Conservation (phyloP, 2,329 filamentous ascomycete species). For the Fusarium sp. region DNA sequence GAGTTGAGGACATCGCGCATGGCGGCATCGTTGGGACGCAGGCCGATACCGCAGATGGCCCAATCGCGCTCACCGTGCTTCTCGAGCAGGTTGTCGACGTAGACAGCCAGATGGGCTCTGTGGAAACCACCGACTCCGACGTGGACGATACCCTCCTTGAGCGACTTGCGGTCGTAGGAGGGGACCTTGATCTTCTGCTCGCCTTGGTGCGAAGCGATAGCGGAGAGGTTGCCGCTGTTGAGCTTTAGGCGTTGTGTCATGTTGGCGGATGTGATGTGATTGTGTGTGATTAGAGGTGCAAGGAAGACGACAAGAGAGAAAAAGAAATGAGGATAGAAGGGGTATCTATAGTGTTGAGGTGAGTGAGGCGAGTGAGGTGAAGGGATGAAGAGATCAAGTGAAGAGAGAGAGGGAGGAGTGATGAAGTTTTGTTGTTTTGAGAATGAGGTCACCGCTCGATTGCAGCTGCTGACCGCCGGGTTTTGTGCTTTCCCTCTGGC, state of each 20-base stretch:
- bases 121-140: conserved; percentile 68
- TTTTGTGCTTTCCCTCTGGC: conserved; percentile 30
- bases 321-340: background rate
- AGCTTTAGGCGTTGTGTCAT: conserved; percentile 48
- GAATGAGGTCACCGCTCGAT: conserved; percentile 38
- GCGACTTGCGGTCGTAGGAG: conserved; percentile 58
- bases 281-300: background rate
- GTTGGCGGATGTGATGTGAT: conserved; percentile 4
- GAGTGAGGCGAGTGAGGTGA: background rate
- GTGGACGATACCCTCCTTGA: conserved; percentile 68
- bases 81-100: conserved; percentile 63
- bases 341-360: conserved; percentile 7
- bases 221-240: conserved; percentile 44
- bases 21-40: conserved; percentile 62
- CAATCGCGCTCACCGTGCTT: conserved; percentile 61
- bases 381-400: background rate
- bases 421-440: conserved; percentile 26
- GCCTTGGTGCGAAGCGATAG: conserved; percentile 43
- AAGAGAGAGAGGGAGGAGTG: conserved; percentile 1
- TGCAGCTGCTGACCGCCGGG: conserved; percentile 35
- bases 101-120: conserved; percentile 66
- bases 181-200: conserved; percentile 50
- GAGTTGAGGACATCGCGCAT: conserved; percentile 64
- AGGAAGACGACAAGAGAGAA: no score
- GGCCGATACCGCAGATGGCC: conserved; percentile 66